Conservation (phyloP, 2,329 filamentous ascomycete genomes). For the Penicillium olsonii region DNA sequence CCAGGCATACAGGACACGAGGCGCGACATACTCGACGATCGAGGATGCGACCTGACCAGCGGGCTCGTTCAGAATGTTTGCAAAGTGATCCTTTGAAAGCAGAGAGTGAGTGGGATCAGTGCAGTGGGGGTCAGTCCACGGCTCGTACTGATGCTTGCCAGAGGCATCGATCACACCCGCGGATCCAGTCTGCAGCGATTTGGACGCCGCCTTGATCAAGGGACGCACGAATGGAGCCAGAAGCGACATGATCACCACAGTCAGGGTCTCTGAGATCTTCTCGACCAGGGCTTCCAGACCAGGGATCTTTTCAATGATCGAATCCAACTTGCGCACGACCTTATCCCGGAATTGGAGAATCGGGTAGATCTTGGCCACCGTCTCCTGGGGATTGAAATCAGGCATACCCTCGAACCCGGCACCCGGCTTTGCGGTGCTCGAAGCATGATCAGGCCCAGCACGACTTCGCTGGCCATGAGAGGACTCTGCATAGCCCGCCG, state of each 20-base stretch:
- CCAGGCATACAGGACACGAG: conserved; percentile 89
- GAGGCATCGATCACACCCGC: conserved; percentile 68
- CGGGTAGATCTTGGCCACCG: conserved; percentile 82
- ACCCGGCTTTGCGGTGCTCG: conserved; percentile 36
- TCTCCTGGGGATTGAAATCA: conserved; percentile 76
- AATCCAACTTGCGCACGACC: conserved; percentile 83
- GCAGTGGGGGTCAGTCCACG: conserved; percentile 74
- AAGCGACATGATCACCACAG: conserved; percentile 86
- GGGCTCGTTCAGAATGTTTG: conserved; percentile 74
- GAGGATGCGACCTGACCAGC: conserved; percentile 72
- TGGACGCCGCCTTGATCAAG: conserved; percentile 83
- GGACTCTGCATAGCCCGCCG: conserved; percentile 29
- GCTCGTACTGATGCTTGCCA: conserved; percentile 73
- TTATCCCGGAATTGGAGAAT: conserved; percentile 93
- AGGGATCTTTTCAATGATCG: conserved; percentile 84
- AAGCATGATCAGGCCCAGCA: conserved; percentile 45
- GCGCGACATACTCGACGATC: conserved; percentile 83
- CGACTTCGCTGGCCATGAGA: conserved; percentile 28
- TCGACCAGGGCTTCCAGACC: conserved; percentile 88
- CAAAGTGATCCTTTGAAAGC: conserved; percentile 82
- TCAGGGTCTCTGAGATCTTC: conserved; percentile 89
- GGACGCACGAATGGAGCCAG: conserved; percentile 90
- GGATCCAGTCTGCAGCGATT: conserved; percentile 82
- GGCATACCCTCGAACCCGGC: conserved; percentile 72
- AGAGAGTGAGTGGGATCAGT: conserved; percentile 80